These are phyloP conservation scores for Pseudogymnoascus sp. DNA, from an alignment of 2,329 filamentous ascomycete species.

Conservation along the genomic window DNA sequence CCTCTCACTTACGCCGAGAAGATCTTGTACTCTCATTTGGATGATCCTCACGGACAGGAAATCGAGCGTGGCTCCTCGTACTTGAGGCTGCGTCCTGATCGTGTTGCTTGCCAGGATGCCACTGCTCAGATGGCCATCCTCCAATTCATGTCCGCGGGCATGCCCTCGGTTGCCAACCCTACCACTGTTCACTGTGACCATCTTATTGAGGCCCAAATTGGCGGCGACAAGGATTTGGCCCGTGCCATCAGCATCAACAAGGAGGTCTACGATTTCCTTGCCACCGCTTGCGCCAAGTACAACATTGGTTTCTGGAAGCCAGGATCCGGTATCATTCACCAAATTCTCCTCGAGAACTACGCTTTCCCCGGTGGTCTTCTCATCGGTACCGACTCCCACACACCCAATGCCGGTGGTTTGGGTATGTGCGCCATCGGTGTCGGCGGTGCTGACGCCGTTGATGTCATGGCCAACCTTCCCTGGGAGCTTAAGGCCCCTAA, in stretches of 20 bases:
- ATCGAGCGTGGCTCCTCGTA: conserved; percentile 94
- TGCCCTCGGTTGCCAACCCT: conserved; percentile 90
- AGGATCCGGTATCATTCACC: conserved; percentile 98
- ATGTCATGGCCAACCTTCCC: conserved; percentile 93
- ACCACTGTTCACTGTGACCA: conserved; percentile 98
- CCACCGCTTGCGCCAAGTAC: conserved; percentile 93
- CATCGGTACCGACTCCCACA: conserved; percentile 97
- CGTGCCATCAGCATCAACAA: conserved; percentile 92
- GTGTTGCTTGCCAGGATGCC: conserved; percentile 98
- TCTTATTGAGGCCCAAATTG: conserved; percentile 94
- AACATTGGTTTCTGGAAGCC: conserved; percentile 99
- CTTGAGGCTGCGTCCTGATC: conserved; percentile 91
- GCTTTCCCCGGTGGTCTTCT: conserved; percentile 97
- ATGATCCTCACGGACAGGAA: conserved; percentile 92
- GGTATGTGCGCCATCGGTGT: conserved; percentile 94
- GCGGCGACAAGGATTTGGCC: conserved; percentile 86
- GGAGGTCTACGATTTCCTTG: conserved; percentile 97
- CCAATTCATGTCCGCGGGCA: conserved; percentile 98
- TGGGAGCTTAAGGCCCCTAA: conserved; percentile 99
- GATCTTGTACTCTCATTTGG: conserved; percentile 97
- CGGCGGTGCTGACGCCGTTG: conserved; percentile 94
- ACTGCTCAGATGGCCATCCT: conserved; percentile 99
- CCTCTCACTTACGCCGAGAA: conserved; percentile 96
- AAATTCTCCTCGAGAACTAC: conserved; percentile 98
- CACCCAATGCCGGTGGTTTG: conserved; percentile 92